These are phyloP conservation scores for Heritiera littoralis DNA, from an alignment of 345 rosid species.

Conservation along the genomic window DNA sequence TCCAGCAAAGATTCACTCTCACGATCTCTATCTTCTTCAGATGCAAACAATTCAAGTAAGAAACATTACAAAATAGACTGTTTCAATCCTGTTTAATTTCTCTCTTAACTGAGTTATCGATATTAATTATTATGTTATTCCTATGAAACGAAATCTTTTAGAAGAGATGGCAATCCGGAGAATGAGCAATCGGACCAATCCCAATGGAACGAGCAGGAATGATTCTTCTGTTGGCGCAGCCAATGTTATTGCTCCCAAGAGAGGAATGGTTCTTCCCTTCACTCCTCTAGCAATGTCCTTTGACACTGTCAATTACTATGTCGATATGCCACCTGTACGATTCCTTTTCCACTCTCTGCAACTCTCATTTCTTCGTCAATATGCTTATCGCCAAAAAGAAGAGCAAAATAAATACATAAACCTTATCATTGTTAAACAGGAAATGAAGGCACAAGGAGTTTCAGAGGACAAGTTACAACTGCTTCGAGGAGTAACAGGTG, in stretches of 20 bases:
- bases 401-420: background rate
- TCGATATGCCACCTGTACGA: slow-evolving; percentile 58
- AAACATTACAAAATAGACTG: background rate
- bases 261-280: slow-evolving; percentile 63
- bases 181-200: slow-evolving; percentile 28
- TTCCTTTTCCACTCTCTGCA: background rate
- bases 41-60: slow-evolving; percentile 55
- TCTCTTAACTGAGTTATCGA: background rate
- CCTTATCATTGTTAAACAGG: slow-evolving; percentile 42
- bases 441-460: slow-evolving; percentile 85
- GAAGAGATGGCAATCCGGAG: slow-evolving; percentile 31
- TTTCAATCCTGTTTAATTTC: background rate
- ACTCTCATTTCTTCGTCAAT: background rate
- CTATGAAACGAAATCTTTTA: slow-evolving; percentile 15
- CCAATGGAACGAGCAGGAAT: slow-evolving; percentile 15
- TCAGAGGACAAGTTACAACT: slow-evolving; percentile 67
- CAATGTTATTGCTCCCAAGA: slow-evolving; percentile 34
- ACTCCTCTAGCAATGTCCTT: slow-evolving; percentile 61
- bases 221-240: background rate
- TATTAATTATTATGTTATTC: background rate
- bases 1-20: slow-evolving; percentile 35
- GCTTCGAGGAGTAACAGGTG: slow-evolving; percentile 71
- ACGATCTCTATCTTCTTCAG: slow-evolving; percentile 39
- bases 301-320: slow-evolving; percentile 48
- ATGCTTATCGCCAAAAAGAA: background rate